Conservation (phyloP, 2,329 filamentous ascomycete genomes). For the Emmonsiellopsis sp. region DNA sequence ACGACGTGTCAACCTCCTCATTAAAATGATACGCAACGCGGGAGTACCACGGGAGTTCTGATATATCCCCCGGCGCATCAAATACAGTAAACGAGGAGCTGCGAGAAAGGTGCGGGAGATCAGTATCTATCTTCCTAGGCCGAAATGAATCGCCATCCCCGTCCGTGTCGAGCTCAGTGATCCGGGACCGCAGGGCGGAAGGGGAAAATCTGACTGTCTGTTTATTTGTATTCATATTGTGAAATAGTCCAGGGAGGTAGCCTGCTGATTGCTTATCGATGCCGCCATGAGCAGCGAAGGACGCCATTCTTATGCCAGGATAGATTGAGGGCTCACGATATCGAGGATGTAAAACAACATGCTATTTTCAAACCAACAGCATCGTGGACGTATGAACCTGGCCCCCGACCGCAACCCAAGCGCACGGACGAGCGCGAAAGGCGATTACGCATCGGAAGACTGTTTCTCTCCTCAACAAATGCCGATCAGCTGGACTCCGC, state of each 20-base stretch:
- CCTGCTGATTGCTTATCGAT: too few species aligned
- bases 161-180: neutral
- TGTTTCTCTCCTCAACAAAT: too few species aligned
- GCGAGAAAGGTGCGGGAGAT: neutral
- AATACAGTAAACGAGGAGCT: slow-evolving; percentile 11
- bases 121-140: neutral
- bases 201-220: neutral
- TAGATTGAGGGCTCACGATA: too few species aligned
- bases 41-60: neutral
- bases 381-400: too few species aligned
- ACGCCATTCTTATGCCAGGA: neutral
- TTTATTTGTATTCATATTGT: neutral
- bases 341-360: too few species aligned
- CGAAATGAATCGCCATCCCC: neutral
- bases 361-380: too few species aligned
- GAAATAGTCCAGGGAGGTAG: neutral
- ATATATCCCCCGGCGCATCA: neutral
- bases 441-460: too few species aligned
- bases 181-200: neutral
- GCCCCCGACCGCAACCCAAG: too few species aligned
- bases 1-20: slow-evolving; percentile 7
- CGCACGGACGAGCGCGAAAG: too few species aligned
- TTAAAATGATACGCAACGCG: slow-evolving; percentile 6
- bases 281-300: neutral
- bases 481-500: too few species aligned